Conservation (phyloP, 2,329 filamentous ascomycete genomes). For the Talaromyces piceae region DNA sequence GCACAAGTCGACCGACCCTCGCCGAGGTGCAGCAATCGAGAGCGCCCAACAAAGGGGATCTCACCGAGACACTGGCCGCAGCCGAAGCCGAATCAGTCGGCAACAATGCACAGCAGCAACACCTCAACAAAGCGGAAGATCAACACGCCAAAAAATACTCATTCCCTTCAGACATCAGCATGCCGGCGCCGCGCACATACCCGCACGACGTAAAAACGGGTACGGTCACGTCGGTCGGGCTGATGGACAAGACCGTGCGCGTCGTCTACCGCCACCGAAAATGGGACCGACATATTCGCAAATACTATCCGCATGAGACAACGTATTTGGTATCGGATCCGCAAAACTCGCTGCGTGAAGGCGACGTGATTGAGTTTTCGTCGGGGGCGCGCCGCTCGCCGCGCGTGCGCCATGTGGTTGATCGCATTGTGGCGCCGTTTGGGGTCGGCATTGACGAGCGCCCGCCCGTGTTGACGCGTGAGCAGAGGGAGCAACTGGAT, state of each 20-base stretch:
- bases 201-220: conserved; percentile 29
- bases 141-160: neutral
- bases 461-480: conserved; percentile 27
- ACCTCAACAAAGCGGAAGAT: too few relatives aligned
- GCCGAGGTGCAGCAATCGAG: neutral
- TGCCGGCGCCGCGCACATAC: conserved; percentile 24
- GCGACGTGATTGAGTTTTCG: conserved; percentile 39
- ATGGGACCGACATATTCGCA: conserved; percentile 32
- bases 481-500: conserved; percentile 27
- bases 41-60: neutral
- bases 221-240: conserved; percentile 35
- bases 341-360: conserved; percentile 33
- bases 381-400: conserved; percentile 33
- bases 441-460: conserved; percentile 28
- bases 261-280: conserved; percentile 27
- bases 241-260: conserved; percentile 35
- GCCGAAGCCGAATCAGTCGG: neutral
- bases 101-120: neutral
- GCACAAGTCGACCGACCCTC: neutral
- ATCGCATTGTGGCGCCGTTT: conserved; percentile 37
- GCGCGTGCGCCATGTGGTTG: conserved; percentile 34
- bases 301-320: conserved; percentile 29
- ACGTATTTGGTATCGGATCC: conserved; percentile 33
- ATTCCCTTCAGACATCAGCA: neutral
- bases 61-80: neutral